These are phyloP conservation scores for Sungouiozyma ichnusensis DNA, from an alignment of 805 yeast genomes.

Conservation along the genomic window DNA sequence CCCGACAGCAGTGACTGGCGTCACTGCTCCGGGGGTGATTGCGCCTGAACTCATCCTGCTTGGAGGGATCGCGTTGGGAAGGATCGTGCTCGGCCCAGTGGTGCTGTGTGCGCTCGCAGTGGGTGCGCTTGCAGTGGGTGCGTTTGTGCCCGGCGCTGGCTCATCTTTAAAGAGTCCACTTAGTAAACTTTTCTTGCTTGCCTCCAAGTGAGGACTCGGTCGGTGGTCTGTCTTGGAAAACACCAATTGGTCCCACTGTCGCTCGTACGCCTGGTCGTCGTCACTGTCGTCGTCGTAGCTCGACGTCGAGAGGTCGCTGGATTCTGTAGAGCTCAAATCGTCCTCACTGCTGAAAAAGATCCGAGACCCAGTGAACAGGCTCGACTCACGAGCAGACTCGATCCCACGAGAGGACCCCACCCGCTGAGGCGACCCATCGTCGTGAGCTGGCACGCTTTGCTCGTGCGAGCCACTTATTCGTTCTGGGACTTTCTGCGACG, in stretches of 20 bases:
- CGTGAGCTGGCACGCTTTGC: too few species aligned
- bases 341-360: slow-evolving; percentile 28
- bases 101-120: too few species aligned
- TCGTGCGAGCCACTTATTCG: too few species aligned
- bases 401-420: neutral
- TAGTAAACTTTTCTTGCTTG: slow-evolving; percentile 19
- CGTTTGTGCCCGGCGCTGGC: slow-evolving; percentile 1
- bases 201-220: neutral
- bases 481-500: too few species aligned
- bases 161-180: slow-evolving; percentile 24
- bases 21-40: too few species aligned
- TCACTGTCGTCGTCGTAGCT: slow-evolving; percentile 21
- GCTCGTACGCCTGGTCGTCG: slow-evolving; percentile 23
- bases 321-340: slow-evolving; percentile 5
- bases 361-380: slow-evolving; percentile 3
- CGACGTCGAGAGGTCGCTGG: neutral
- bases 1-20: slow-evolving; percentile 18
- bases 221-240: slow-evolving; percentile 11
- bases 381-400: neutral
- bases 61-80: too few species aligned
- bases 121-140: neutral
- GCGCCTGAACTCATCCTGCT: too few species aligned
- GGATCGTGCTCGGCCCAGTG: too few species aligned
- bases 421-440: neutral
- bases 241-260: slow-evolving; percentile 26